Percentiles rank a stretch among this genome's conserved stretches.
Conservation (phyloP, 1,284 basidiomycete genomes). For the Malassezia sympodialis region DNA sequence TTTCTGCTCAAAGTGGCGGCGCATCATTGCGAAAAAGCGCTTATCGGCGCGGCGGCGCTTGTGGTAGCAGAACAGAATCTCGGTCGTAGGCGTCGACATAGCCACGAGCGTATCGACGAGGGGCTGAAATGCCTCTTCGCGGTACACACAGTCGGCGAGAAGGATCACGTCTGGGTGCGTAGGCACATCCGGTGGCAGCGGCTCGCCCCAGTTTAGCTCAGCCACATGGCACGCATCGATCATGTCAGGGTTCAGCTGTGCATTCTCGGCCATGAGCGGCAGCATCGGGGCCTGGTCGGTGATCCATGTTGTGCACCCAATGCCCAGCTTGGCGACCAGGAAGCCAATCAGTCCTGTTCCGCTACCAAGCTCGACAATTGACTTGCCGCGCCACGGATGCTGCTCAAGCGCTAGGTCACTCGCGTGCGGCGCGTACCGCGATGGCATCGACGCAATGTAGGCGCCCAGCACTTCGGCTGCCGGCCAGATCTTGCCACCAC, state of each 20-base stretch:
- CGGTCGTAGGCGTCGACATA: conserved; percentile 52
- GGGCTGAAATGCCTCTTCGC: conserved; percentile 73
- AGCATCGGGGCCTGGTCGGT: conserved; percentile 67
- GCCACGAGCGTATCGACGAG: conserved; percentile 68
- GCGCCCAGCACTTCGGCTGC: conserved; percentile 64
- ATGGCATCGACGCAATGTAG: conserved; percentile 27
- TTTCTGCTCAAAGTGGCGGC: conserved; percentile 68
- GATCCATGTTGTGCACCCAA: conserved; percentile 56
- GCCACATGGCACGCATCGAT: conserved; percentile 17
- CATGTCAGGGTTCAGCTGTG: conserved; percentile 22
- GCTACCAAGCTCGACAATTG: conserved; percentile 66
- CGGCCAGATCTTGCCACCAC: conserved; percentile 84
- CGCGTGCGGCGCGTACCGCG: conserved; percentile 1
- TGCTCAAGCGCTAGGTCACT: conserved; percentile 1
- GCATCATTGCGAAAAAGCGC: conserved; percentile 72
- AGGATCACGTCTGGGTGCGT: conserved; percentile 54
- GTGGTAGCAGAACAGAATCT: conserved; percentile 75
- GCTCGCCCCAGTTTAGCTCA: conserved; percentile 42
- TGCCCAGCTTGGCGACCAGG: conserved; percentile 61
- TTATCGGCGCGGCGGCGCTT: conserved; percentile 85
- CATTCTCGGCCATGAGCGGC: conserved; percentile 32
- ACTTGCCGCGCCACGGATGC: conserved; percentile 28
- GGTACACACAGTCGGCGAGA: conserved; percentile 73
- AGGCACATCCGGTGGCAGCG: conserved; percentile 44
- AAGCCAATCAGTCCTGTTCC: conserved; percentile 85